Evolutionary conservation across 495 filamentous ascomycete species (phyloP).

Genomic region (Talaromyces liani): DNA sequence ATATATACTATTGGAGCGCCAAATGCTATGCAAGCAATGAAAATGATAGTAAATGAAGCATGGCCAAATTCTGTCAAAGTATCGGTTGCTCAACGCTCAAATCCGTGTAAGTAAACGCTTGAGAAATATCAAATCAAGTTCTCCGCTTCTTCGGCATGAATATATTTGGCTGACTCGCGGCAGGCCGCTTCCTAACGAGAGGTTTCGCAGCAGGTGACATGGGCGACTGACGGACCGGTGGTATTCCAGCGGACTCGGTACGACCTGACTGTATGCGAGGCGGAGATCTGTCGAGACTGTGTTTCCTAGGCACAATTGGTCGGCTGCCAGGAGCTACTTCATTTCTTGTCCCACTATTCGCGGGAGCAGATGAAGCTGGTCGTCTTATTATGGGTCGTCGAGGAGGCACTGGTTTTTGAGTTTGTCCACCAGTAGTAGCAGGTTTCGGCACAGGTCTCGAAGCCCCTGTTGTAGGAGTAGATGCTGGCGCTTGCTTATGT

Average conservation of each 20-base stretch:
- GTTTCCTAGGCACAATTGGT: not conserved
- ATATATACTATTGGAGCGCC: not conserved
- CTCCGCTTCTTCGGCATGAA: conserved; percentile 36
- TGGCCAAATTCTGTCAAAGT: not conserved
- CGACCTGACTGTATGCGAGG: not conserved
- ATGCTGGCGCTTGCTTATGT: conserved; percentile 25
- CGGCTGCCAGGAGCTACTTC: not conserved
- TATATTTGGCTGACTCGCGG: conserved; percentile 19
- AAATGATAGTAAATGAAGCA: not conserved
- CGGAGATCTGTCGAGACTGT: not conserved
- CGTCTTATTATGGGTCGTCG: not conserved
- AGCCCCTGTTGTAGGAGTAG: not conserved
- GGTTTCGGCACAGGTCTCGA: not conserved
- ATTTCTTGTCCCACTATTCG: not conserved
- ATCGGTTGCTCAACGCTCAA: not conserved
- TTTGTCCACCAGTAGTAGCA: not conserved
- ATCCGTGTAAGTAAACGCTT: not conserved
- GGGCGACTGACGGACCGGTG: not conserved
- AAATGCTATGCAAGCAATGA: not conserved
- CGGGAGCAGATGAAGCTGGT: not conserved
- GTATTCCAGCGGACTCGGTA: not conserved
- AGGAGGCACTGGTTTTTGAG: not conserved
- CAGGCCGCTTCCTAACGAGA: conserved; percentile 24
- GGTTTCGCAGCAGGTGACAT: conserved; percentile 6
- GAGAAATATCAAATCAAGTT: conserved; percentile 9